Base-by-base conservation (phyloP, 2,329 filamentous ascomycete genomes). In the Lachnellula subtilissima region DNA sequence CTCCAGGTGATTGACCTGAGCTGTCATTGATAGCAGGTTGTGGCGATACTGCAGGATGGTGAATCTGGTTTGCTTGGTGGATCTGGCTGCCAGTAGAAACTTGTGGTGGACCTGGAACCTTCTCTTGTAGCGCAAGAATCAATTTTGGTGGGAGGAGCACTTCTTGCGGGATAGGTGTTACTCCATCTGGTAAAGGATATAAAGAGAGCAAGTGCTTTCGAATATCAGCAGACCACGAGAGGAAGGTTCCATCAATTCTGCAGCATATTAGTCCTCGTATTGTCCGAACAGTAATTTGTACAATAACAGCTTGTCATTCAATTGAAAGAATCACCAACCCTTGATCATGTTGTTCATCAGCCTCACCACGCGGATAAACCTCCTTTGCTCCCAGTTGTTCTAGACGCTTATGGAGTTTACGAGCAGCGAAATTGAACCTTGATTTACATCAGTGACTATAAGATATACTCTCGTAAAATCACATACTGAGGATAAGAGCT, bases 321-420 rank as follows among this genome's bases (percentile, higher is more conserved):
- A 28, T 47, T 5, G 54, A 39, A 14, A 52, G 52, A 8, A 9
- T 40, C n/a, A 75, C 81, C 64, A 75, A 94, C 86, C 93, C 92
- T 73, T 97, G 92, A 25, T 90, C 84, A 75, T 97, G 91, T 69
- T 95, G 90, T 65, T 97, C 92, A 69, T 99, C 94, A 22, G 87
- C 91, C 72, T 99, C 94, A 12, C 90, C 94, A 39, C 86, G 78
- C 42, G 87, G 83, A 65, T 88, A 88, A 60, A 94, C 83, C 48
- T 90, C 82, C 43, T 78, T 78, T 2, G 90, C 94, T 1, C 93
- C 93, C 0, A 99, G 81, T 69, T 96, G 91, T 39, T 86, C 72
- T 36, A 99, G 76, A 15, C 94, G 84, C 65, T 91, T 93, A 66
- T 91, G 85, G 47, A 99, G 78, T 73, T 97, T 96, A 50, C 91